Evolutionary conservation across 352 stramenopile species (phyloP).

Genomic region (Pythium scleroteichum): DNA sequence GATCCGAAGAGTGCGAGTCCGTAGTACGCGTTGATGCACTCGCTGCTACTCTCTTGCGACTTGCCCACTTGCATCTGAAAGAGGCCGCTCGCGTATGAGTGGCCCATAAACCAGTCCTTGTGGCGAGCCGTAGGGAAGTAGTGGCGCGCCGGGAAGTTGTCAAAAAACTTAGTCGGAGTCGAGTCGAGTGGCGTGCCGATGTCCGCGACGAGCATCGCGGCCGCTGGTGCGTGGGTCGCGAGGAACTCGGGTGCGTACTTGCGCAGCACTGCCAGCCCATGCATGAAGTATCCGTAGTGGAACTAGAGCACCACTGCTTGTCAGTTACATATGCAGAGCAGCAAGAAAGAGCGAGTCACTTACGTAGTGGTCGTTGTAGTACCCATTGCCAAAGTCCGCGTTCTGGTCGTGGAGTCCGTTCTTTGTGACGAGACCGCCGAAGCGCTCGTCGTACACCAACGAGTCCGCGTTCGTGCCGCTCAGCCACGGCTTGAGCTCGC

Average conservation of each 20-base stretch:
- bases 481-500: slow-evolving; percentile 60
- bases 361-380: slow-evolving; percentile 84
- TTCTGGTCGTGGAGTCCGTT: slow-evolving; percentile 68
- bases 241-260: slow-evolving; percentile 81
- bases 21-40: slow-evolving; percentile 97
- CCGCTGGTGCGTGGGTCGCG: slow-evolving; percentile 46
- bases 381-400: slow-evolving; percentile 87
- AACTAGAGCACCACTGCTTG: slow-evolving; percentile 43
- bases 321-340: background rate
- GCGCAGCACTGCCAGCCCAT: slow-evolving; percentile 73
- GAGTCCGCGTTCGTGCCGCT: slow-evolving; percentile 57
- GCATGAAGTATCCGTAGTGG: slow-evolving; percentile 95
- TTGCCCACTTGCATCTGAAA: slow-evolving; percentile 95
- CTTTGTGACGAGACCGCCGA: slow-evolving; percentile 89
- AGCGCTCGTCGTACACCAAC: slow-evolving; percentile 92
- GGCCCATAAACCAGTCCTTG: slow-evolving; percentile 96
- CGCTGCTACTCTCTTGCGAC: slow-evolving; percentile 95
- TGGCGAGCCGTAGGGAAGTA: slow-evolving; percentile 90
- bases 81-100: slow-evolving; percentile 95
- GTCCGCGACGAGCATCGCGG: slow-evolving; percentile 64
- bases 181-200: slow-evolving; percentile 60
- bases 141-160: slow-evolving; percentile 43
- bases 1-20: slow-evolving; percentile 87
- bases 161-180: slow-evolving; percentile 50
- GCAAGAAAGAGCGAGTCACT: slow-evolving; percentile 9